Conservation (phyloP, 164 flowering plant genomes). For the Vitis amurensis region DNA sequence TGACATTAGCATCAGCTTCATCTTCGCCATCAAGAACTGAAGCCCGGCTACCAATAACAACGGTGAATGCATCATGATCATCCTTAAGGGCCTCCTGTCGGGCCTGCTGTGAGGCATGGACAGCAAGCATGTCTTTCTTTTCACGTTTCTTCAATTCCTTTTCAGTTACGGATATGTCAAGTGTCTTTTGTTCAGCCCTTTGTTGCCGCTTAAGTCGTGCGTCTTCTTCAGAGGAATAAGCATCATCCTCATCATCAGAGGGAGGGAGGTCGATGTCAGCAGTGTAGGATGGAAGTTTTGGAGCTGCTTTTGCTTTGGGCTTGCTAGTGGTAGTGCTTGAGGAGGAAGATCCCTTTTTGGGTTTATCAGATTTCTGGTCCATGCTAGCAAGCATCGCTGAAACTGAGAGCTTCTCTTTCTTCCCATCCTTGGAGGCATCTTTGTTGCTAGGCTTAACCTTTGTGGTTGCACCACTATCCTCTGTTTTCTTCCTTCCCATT, state of each 20-base stretch:
- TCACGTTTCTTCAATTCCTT: too few species aligned
- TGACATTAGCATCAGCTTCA: conserved; percentile 76
- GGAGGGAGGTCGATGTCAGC: conserved; percentile 87
- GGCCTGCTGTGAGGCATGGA: conserved; percentile 51
- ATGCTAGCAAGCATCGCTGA: too few species aligned
- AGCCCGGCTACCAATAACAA: conserved; percentile 66
- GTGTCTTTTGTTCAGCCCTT: too few species aligned
- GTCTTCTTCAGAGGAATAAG: conserved; percentile 23
- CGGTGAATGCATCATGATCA: conserved; percentile 81
- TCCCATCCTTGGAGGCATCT: too few species aligned
- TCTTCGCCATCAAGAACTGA: conserved; percentile 63
- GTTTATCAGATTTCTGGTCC: too few species aligned
- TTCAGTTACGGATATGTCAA: too few species aligned
- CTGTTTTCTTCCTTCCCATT: too few species aligned
- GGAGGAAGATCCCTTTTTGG: not conserved
- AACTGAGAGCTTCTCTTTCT: too few species aligned
- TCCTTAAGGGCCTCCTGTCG: conserved; percentile 70
- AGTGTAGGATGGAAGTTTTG: conserved; percentile 49
- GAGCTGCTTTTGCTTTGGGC: conserved; percentile 34
- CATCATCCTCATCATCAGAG: conserved; percentile 69
- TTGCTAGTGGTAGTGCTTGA: conserved; percentile 22
- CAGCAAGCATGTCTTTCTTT: conserved; percentile 34
- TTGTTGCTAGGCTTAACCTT: too few species aligned
- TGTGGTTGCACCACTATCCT: too few species aligned
- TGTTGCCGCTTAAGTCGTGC: too few species aligned